Conservation (phyloP, 2,329 filamentous ascomycete genomes). For the Didymella segeticola region DNA sequence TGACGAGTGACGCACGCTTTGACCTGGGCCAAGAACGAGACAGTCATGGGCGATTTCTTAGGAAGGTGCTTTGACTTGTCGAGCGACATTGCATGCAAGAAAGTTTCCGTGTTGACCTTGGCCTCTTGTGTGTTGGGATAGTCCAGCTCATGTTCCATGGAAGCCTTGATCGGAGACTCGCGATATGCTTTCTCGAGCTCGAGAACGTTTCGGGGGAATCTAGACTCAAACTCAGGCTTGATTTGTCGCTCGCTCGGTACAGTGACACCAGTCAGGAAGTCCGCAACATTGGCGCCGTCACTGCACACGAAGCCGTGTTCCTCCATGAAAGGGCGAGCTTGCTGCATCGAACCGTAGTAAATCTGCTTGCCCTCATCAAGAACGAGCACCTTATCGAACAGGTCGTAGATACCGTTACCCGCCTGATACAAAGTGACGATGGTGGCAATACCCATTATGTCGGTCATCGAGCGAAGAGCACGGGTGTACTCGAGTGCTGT, state of each 20-base stretch:
- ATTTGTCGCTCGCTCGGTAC: slow-evolving; percentile 53
- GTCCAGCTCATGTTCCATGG: slow-evolving; percentile 63
- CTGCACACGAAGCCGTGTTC: slow-evolving; percentile 70
- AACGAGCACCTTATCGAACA: slow-evolving; percentile 76
- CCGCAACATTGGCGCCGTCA: slow-evolving; percentile 69
- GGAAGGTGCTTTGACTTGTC: slow-evolving; percentile 65
- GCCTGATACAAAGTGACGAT: slow-evolving; percentile 64
- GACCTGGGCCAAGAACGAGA: slow-evolving; percentile 53
- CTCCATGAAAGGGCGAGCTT: slow-evolving; percentile 71
- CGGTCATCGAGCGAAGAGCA: slow-evolving; percentile 58
- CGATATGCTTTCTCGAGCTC: slow-evolving; percentile 57
- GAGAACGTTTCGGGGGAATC: slow-evolving; percentile 52
- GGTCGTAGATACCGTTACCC: slow-evolving; percentile 60
- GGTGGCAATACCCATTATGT: slow-evolving; percentile 57
- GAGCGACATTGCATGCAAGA: slow-evolving; percentile 58
- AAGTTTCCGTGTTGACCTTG: slow-evolving; percentile 52
- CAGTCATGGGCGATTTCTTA: slow-evolving; percentile 61
- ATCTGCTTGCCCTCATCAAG: slow-evolving; percentile 79
- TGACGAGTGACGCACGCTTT: slow-evolving; percentile 64
- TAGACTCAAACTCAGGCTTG: slow-evolving; percentile 48
- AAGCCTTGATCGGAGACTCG: slow-evolving; percentile 56
- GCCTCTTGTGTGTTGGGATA: slow-evolving; percentile 61
- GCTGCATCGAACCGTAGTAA: slow-evolving; percentile 69
- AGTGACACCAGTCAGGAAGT: slow-evolving; percentile 79
- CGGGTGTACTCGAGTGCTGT: slow-evolving; percentile 63